Conservation (phyloP, 495 filamentous ascomycete species). For the Friedmanniomyces endolithicus region DNA sequence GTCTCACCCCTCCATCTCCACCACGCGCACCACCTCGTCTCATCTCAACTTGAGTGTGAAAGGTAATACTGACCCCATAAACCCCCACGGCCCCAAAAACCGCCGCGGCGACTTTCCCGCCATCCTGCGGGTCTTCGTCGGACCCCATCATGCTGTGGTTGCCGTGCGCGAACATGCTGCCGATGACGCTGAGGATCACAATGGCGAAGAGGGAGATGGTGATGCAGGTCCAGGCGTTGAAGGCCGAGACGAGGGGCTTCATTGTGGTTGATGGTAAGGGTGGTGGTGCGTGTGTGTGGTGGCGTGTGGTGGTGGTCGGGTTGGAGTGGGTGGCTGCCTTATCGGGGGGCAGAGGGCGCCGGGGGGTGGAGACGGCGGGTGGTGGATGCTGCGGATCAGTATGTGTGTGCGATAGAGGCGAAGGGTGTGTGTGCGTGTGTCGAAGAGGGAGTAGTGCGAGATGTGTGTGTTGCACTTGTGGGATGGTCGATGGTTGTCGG, state of each 20-base stretch:
- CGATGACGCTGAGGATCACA: constrained; percentile 73
- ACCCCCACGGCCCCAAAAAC: constrained; percentile 76
- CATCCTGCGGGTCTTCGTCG: constrained; percentile 52
- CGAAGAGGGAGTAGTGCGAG: too few relatives aligned
- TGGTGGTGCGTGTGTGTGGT: constrained; percentile 24
- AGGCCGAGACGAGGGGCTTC: constrained; percentile 80
- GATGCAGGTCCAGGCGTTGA: constrained; percentile 90
- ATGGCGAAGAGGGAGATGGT: constrained; percentile 83
- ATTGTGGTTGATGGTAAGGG: constrained; percentile 33
- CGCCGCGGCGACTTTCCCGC: constrained; percentile 62
- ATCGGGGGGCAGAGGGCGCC: too few relatives aligned
- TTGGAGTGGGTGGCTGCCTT: too few relatives aligned
- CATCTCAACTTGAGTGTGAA: not conserved
- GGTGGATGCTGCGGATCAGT: too few relatives aligned
- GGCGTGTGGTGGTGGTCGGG: too few relatives aligned
- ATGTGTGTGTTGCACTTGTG: too few relatives aligned
- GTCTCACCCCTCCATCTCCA: not conserved
- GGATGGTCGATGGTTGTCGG: too few relatives aligned
- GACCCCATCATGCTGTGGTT: constrained; percentile 72
- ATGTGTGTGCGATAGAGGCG: too few relatives aligned
- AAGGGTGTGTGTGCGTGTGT: too few relatives aligned
- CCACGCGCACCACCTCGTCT: not conserved
- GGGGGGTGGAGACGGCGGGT: too few relatives aligned
- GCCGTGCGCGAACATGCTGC: constrained; percentile 59
- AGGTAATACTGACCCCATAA: constrained; percentile 68